A percentile compares a stretch with the other conserved stretches of the same genome.
phyloP scores from a whole-genome alignment of 179 eudicot genomes.

The Spinacia oleracea region DNA sequence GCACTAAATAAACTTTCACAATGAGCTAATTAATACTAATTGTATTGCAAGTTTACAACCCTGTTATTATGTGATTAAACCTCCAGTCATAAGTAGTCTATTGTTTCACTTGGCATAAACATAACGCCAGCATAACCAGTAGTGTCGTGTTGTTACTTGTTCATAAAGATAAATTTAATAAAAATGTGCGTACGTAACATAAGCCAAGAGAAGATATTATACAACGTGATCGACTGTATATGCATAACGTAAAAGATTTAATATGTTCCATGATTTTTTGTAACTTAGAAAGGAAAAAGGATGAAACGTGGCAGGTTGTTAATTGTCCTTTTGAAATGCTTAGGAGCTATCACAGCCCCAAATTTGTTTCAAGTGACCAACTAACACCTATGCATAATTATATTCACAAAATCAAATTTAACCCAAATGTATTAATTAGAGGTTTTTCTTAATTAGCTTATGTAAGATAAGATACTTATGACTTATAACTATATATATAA shows the following conservation, averaged over 20 bases:
- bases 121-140: background rate
- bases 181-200: background rate
- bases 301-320: background rate
- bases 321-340: constrained; percentile 1
- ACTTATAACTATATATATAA: background rate
- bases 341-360: constrained; percentile 1
- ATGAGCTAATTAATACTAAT: too few relatives aligned
- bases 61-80: too few relatives aligned
- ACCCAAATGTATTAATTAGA: background rate
- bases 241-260: background rate
- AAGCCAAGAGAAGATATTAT: background rate
- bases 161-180: background rate
- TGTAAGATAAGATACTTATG: background rate
- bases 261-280: background rate
- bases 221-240: background rate
- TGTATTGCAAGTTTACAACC: too few relatives aligned
- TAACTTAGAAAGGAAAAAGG: background rate
- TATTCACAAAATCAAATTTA: background rate
- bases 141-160: background rate
- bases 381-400: background rate
- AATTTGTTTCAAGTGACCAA: background rate
- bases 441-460: background rate
- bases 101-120: background rate
- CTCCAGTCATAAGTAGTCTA: background rate
- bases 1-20: too few relatives aligned